phyloP scores from a whole-genome alignment of 2,329 filamentous ascomycete species.

The Diaporthe sp. region DNA sequence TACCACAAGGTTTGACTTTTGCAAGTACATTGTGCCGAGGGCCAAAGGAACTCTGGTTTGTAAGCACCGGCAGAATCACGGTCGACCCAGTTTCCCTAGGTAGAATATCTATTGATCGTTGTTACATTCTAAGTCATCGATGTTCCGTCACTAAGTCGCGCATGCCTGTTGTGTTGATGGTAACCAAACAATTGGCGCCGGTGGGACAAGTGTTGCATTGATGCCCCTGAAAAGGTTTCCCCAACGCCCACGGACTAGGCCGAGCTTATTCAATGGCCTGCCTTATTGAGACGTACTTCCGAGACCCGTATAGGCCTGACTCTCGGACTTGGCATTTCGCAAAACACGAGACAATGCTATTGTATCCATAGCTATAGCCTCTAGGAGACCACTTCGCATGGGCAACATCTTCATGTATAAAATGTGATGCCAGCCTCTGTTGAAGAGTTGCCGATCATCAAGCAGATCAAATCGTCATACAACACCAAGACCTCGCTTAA shows the following conservation, averaged over 20 bases:
- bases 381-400: not conserved
- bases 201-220: not conserved
- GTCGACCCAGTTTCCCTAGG: not conserved
- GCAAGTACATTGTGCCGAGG: not conserved
- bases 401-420: not conserved
- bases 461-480: not conserved
- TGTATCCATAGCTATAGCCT: not conserved
- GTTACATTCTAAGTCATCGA: conserved; percentile 8
- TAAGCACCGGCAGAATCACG: not conserved
- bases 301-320: not conserved
- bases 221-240: not conserved
- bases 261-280: conserved; percentile 12
- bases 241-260: not conserved
- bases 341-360: conserved; percentile 1
- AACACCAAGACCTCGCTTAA: not conserved
- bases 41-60: not conserved
- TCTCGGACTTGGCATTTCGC: not conserved
- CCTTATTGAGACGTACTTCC: conserved; percentile 3
- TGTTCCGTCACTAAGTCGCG: not conserved
- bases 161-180: not conserved
- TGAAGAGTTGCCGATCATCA: not conserved
- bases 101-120: not conserved
- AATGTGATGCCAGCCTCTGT: not conserved
- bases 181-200: not conserved
- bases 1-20: not conserved